Evolutionary conservation across 2,329 filamentous ascomycete species (phyloP).

Genomic region (Didymella sp.): DNA sequence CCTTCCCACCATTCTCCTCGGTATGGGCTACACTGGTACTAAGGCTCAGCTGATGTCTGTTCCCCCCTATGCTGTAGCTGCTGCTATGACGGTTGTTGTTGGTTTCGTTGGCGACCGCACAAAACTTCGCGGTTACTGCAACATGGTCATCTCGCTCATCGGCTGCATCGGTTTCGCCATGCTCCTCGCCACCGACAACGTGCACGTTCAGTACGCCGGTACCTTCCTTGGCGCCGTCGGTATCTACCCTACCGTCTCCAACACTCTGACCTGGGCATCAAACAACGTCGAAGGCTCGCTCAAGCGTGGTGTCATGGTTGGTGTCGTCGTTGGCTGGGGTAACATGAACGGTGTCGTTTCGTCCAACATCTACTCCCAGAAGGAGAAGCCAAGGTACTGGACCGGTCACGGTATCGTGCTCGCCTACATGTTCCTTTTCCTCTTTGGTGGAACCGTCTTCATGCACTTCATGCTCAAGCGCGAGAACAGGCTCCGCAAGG

Average conservation of each 20-base stretch:
- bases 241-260: conserved; percentile 86
- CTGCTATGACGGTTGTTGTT: conserved; percentile 70
- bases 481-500: conserved; percentile 72
- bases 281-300: conserved; percentile 95
- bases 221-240: conserved; percentile 85
- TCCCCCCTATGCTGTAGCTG: conserved; percentile 76
- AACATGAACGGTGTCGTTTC: conserved; percentile 89
- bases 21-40: conserved; percentile 63
- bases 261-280: conserved; percentile 85
- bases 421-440: conserved; percentile 72
- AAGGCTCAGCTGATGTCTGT: conserved; percentile 75
- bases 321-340: conserved; percentile 88
- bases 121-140: conserved; percentile 76
- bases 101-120: conserved; percentile 81
- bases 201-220: conserved; percentile 79
- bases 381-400: conserved; percentile 69
- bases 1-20: conserved; percentile 58
- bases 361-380: conserved; percentile 75
- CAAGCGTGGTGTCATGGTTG: conserved; percentile 86
- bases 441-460: conserved; percentile 73
- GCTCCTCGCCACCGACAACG: conserved; percentile 69
- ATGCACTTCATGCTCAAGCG: conserved; percentile 68
- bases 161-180: conserved; percentile 82
- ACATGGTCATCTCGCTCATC: conserved; percentile 73
- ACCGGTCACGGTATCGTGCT: conserved; percentile 79